A percentile compares a stretch with the other conserved stretches of the same genome.
These are phyloP conservation scores for Aspergillus ruber DNA, from an alignment of 2,329 filamentous ascomycete species.

Conservation along the genomic window DNA sequence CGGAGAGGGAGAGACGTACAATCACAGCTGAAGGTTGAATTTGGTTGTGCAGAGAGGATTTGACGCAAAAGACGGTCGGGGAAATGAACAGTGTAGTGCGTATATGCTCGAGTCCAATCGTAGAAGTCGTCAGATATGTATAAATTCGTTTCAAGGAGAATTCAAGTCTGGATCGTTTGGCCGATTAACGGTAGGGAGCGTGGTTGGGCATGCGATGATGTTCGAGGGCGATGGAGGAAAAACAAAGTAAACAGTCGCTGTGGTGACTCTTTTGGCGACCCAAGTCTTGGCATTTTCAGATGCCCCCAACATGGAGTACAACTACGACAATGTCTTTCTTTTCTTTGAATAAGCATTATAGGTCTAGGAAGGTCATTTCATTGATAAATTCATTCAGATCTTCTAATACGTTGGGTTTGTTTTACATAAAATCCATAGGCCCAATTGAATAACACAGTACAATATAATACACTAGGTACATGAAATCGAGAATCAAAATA, in stretches of 20 bases:
- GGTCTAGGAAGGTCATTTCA: too few relatives aligned
- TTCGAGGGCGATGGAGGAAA: background rate
- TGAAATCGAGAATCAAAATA: background rate
- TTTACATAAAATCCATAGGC: constrained; percentile 36
- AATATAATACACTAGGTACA: constrained; percentile 1
- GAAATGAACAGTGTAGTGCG: background rate
- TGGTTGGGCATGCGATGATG: constrained; percentile 3
- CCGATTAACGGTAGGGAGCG: constrained; percentile 1
- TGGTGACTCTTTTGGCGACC: constrained; percentile 13
- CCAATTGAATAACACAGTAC: background rate
- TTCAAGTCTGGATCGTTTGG: background rate
- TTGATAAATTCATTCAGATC: too few relatives aligned
- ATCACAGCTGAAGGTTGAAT: background rate
- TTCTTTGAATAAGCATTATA: too few relatives aligned
- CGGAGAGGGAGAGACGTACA: too few relatives aligned
- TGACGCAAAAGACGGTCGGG: background rate
- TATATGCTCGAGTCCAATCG: background rate
- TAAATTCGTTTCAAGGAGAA: background rate
- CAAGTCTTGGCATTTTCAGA: background rate
- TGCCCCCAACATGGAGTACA: too few relatives aligned
- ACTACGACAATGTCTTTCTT: too few relatives aligned
- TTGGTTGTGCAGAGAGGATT: background rate
- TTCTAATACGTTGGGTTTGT: constrained; percentile 44
- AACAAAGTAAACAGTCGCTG: constrained; percentile 20
- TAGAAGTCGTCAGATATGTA: background rate